These are phyloP conservation scores for Trichophyton benhamiae DNA, from an alignment of 2,329 filamentous ascomycete genomes.

Conservation along the genomic window DNA sequence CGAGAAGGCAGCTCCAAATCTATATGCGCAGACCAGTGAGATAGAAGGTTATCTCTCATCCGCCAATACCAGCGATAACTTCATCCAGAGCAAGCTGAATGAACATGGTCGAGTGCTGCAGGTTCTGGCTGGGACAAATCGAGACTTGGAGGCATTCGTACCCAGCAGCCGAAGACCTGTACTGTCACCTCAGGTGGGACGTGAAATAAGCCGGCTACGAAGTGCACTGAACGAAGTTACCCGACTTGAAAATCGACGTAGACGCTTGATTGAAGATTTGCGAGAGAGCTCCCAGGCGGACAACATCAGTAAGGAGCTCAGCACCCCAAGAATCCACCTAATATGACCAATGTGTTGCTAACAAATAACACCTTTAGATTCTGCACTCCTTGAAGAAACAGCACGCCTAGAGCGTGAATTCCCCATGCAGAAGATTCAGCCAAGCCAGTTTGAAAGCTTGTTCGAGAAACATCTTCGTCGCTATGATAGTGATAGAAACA, in stretches of 20 bases:
- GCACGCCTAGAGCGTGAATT: slow-evolving; percentile 75
- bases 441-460: slow-evolving; percentile 82
- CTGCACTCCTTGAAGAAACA: slow-evolving; percentile 70
- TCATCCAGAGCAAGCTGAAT: slow-evolving; percentile 66
- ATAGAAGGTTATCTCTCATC: slow-evolving; percentile 78
- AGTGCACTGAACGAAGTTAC: slow-evolving; percentile 73
- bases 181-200: slow-evolving; percentile 68
- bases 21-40: slow-evolving; percentile 63
- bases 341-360: neutral
- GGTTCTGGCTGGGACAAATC: slow-evolving; percentile 66
- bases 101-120: slow-evolving; percentile 62
- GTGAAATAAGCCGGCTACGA: slow-evolving; percentile 63
- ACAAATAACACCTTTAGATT: slow-evolving; percentile 33
- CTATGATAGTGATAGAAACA: slow-evolving; percentile 67
- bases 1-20: slow-evolving; percentile 54
- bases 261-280: slow-evolving; percentile 66
- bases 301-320: slow-evolving; percentile 55
- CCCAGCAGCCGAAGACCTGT: slow-evolving; percentile 69
- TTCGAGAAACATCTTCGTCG: slow-evolving; percentile 71
- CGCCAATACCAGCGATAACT: slow-evolving; percentile 52
- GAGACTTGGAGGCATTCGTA: slow-evolving; percentile 74
- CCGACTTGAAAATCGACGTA: slow-evolving; percentile 66
- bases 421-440: slow-evolving; percentile 69
- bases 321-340: neutral
- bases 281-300: slow-evolving; percentile 70